Percentiles rank a stretch among this genome's conserved stretches.
phyloP scores from a whole-genome alignment of 1,139 yeast species.

The Yamadazyma siamensis region DNA sequence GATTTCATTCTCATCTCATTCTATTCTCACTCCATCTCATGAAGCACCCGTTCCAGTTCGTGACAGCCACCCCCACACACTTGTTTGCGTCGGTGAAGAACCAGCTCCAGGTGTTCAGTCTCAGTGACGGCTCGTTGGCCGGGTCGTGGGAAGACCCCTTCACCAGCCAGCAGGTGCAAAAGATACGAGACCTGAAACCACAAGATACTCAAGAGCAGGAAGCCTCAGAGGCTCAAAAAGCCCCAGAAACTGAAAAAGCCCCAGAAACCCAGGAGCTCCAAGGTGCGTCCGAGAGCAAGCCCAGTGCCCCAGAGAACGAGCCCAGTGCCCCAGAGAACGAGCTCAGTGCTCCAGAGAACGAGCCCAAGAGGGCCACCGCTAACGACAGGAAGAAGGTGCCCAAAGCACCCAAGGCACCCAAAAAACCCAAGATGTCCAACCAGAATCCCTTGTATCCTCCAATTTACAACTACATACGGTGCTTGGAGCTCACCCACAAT shows the following conservation, averaged over 20 bases:
- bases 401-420: neutral
- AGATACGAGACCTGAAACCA: too few species aligned
- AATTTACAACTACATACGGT: conserved; percentile 62
- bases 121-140: conserved; percentile 26
- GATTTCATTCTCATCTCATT: conserved; percentile 8
- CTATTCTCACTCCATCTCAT: conserved; percentile 22
- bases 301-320: too few species aligned
- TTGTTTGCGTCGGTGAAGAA: conserved; percentile 59
- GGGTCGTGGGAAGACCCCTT: conserved; percentile 61
- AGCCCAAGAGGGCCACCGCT: conserved; percentile 27
- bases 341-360: conserved; percentile 16
- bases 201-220: too few species aligned
- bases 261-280: too few species aligned
- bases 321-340: too few species aligned
- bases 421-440: conserved; percentile 57
- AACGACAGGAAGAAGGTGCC: conserved; percentile 26
- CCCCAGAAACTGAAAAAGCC: conserved; percentile 21
- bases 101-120: conserved; percentile 48
- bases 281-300: too few species aligned
- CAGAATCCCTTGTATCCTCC: conserved; percentile 71
- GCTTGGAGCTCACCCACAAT: conserved; percentile 46
- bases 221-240: conserved; percentile 46
- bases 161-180: conserved; percentile 37
- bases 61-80: conserved; percentile 41
- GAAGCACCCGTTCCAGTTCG: conserved; percentile 70